phyloP scores from a whole-genome alignment of 1,139 yeast genomes.

The Ogataea hybrid region DNA sequence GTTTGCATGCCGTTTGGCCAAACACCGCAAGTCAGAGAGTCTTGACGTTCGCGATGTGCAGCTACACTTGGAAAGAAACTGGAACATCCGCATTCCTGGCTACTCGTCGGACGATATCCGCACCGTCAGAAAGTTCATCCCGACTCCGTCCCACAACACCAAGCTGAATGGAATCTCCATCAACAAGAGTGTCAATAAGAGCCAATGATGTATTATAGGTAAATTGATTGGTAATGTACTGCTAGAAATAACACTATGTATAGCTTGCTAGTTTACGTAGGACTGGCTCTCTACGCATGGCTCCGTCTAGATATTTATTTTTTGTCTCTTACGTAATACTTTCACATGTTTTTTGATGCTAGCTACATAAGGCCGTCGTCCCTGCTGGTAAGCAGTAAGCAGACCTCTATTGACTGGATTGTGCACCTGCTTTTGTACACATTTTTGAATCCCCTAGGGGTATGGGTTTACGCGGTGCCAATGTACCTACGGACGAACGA shows the following conservation, averaged over 20 bases:
- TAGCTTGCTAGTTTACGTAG: no score
- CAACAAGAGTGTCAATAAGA: conserved; percentile 34
- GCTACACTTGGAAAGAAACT: conserved; percentile 86
- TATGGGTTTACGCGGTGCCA: conserved; percentile 15
- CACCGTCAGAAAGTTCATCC: conserved; percentile 77
- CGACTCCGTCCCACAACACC: conserved; percentile 68
- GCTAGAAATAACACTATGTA: no score
- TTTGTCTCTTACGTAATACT: no score
- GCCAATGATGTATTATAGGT: conserved; percentile 13
- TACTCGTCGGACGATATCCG: conserved; percentile 88
- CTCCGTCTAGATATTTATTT: no score
- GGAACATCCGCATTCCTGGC: conserved; percentile 96
- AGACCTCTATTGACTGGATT: conserved; percentile 23
- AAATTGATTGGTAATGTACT: no score
- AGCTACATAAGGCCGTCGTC: conserved; percentile 17
- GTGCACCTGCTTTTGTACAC: conserved; percentile 19
- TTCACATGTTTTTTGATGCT: no score
- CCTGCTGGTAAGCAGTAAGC: conserved; percentile 15
- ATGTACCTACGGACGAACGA: conserved; percentile 6
- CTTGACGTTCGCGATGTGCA: conserved; percentile 89
- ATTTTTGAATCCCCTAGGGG: conserved; percentile 22
- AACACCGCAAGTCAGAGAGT: conserved; percentile 87
- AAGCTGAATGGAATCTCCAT: conserved; percentile 63
- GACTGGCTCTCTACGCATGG: no score
- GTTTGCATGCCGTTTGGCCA: conserved; percentile 92